phyloP scores from a whole-genome alignment of 495 filamentous ascomycete genomes.

The Cudoniella acicularis region DNA sequence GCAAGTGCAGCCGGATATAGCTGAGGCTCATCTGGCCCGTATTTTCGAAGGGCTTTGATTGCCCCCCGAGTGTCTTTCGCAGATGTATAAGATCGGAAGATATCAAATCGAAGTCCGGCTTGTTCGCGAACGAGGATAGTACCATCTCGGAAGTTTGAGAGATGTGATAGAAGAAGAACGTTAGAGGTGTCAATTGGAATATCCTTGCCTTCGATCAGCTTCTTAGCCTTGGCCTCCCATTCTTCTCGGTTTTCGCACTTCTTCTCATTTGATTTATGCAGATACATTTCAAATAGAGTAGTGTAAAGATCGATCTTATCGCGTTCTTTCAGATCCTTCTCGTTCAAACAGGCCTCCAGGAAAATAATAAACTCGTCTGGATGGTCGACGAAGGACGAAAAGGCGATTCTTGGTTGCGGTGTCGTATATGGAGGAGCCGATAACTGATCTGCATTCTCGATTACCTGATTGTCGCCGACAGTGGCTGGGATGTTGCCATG shows the following conservation, averaged over 20 bases:
- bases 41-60: slow-evolving; percentile 83
- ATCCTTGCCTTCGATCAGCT: slow-evolving; percentile 70
- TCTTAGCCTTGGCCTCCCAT: slow-evolving; percentile 90
- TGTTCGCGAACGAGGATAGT: slow-evolving; percentile 91
- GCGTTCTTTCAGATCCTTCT: slow-evolving; percentile 57
- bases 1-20: slow-evolving; percentile 89
- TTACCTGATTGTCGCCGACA: slow-evolving; percentile 29
- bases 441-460: slow-evolving; percentile 36
- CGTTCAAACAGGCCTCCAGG: slow-evolving; percentile 75
- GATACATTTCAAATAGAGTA: slow-evolving; percentile 95
- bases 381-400: slow-evolving; percentile 95
- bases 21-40: slow-evolving; percentile 87
- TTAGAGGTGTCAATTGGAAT: slow-evolving; percentile 92
- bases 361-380: slow-evolving; percentile 86
- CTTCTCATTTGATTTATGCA: slow-evolving; percentile 78
- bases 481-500: slow-evolving; percentile 34
- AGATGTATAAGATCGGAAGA: slow-evolving; percentile 93
- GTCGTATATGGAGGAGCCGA: slow-evolving; percentile 50
- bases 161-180: slow-evolving; percentile 84
- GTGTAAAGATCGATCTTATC: slow-evolving; percentile 88
- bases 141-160: slow-evolving; percentile 86
- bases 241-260: slow-evolving; percentile 65
- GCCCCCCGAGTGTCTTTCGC: slow-evolving; percentile 89
- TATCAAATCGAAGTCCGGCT: slow-evolving; percentile 87
- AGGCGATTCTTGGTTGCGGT: slow-evolving; percentile 84